These are phyloP conservation scores for Boletales sp. DNA, from an alignment of 768 basidiomycete species.

Conservation along the genomic window DNA sequence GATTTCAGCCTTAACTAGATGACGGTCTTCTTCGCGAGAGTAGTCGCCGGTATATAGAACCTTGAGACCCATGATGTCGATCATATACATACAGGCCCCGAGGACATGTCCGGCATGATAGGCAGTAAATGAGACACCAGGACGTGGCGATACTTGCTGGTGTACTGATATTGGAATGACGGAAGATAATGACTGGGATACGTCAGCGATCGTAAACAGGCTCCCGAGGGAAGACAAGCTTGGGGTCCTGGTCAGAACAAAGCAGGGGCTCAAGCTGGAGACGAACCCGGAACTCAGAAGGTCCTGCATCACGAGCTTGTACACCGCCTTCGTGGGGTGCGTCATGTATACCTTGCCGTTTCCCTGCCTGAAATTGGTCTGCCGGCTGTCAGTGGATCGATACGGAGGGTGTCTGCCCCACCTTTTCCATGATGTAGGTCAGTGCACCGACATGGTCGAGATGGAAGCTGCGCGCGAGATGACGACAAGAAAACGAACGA, in stretches of 20 bases:
- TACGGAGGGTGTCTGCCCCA: constrained; percentile 25
- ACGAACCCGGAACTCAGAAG: constrained; percentile 86
- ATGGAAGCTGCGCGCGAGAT: constrained; percentile 65
- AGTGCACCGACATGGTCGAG: constrained; percentile 94
- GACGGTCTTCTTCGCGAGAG: constrained; percentile 92
- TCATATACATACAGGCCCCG: constrained; percentile 95
- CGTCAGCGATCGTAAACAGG: constrained; percentile 70
- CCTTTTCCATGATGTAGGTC: constrained; percentile 97
- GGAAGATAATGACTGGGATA: constrained; percentile 73
- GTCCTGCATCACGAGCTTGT: constrained; percentile 98
- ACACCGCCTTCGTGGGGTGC: constrained; percentile 94
- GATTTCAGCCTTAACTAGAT: constrained; percentile 92
- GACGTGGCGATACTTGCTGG: constrained; percentile 84
- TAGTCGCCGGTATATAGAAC: constrained; percentile 98
- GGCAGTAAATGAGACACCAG: constrained; percentile 89
- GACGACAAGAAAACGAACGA: not conserved
- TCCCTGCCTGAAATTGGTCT: constrained; percentile 98
- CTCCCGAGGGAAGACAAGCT: constrained; percentile 67
- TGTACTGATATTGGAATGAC: constrained; percentile 89
- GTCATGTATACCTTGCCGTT: constrained; percentile 99
- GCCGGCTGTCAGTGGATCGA: not conserved
- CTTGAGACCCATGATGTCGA: constrained; percentile 91
- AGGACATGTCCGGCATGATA: constrained; percentile 98
- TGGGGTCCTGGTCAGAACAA: not conserved
- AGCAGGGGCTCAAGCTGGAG: not conserved